These are phyloP conservation scores for Zymoseptoria tritici DNA, from an alignment of 2,329 filamentous ascomycete genomes.

Conservation along the genomic window DNA sequence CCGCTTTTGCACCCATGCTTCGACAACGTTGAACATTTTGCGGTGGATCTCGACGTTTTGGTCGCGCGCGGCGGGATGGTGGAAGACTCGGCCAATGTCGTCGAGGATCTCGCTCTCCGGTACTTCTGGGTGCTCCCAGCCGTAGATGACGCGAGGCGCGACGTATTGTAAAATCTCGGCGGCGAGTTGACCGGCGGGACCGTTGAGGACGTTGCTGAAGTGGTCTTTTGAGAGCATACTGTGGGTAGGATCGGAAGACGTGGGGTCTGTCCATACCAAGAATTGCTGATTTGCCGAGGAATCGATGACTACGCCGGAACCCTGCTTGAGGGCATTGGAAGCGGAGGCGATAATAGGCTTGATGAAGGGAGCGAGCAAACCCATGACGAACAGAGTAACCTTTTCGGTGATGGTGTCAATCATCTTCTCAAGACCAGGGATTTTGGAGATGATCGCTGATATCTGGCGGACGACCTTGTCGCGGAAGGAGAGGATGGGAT, in stretches of 20 bases:
- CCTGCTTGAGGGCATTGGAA: slow-evolving; percentile 75
- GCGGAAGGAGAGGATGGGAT: slow-evolving; percentile 87
- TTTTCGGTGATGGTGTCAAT: slow-evolving; percentile 92
- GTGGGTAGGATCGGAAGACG: slow-evolving; percentile 44
- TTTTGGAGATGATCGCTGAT: slow-evolving; percentile 76
- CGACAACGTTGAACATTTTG: slow-evolving; percentile 82
- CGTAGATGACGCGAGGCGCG: slow-evolving; percentile 79
- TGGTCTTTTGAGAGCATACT: slow-evolving; percentile 47
- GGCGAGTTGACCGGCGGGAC: slow-evolving; percentile 43
- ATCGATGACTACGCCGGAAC: slow-evolving; percentile 63
- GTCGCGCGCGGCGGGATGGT: slow-evolving; percentile 79
- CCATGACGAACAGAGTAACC: slow-evolving; percentile 83
- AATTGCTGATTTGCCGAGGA: slow-evolving; percentile 45
- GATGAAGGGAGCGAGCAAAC: slow-evolving; percentile 83
- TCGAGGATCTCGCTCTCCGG: slow-evolving; percentile 75
- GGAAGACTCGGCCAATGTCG: slow-evolving; percentile 76
- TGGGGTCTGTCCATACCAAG: slow-evolving; percentile 43
- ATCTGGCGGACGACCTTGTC: slow-evolving; percentile 90
- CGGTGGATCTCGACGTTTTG: slow-evolving; percentile 70
- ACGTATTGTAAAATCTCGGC: slow-evolving; percentile 69
- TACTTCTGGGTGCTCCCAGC: slow-evolving; percentile 82
- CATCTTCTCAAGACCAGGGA: slow-evolving; percentile 82
- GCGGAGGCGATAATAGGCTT: slow-evolving; percentile 84
- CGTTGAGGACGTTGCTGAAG: slow-evolving; percentile 45
- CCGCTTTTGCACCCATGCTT: slow-evolving; percentile 68